These are phyloP conservation scores for Ascochyta pisi DNA, from an alignment of 2,329 filamentous ascomycete genomes.

Conservation along the genomic window DNA sequence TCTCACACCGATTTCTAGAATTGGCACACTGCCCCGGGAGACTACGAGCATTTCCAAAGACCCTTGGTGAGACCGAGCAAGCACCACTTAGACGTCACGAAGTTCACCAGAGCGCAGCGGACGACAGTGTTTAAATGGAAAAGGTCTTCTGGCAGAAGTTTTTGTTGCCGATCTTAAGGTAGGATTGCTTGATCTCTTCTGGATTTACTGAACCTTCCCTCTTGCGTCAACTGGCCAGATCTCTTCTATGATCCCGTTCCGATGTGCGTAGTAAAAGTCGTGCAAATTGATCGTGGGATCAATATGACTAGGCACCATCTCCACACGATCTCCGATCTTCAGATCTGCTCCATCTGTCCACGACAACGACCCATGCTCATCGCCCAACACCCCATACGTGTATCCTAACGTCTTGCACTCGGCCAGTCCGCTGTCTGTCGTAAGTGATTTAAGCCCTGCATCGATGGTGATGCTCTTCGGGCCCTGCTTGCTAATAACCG, in stretches of 20 bases:
- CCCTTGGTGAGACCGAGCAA: conserved; percentile 2
- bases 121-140: conserved; percentile 15
- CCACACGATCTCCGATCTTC: conserved; percentile 55
- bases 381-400: conserved; percentile 54
- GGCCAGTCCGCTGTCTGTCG: conserved; percentile 60
- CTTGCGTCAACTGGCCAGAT: conserved; percentile 61
- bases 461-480: conserved; percentile 57
- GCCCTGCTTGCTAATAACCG: conserved; percentile 58
- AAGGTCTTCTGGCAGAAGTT: conserved; percentile 24
- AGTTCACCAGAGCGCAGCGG: conserved; percentile 23
- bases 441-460: conserved; percentile 58
- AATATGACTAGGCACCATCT: conserved; percentile 63
- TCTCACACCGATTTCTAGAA: background rate
- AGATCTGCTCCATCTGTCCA: conserved; percentile 55
- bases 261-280: conserved; percentile 59
- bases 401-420: conserved; percentile 56
- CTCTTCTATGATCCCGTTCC: conserved; percentile 58
- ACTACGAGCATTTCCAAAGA: conserved; percentile 15
- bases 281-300: conserved; percentile 63
- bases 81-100: conserved; percentile 30
- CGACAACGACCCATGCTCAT: conserved; percentile 58
- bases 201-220: conserved; percentile 57
- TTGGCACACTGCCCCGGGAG: background rate
- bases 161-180: conserved; percentile 14
- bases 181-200: conserved; percentile 11